A percentile compares a stretch with the other conserved stretches of the same genome.
Conservation (phyloP, 352 stramenopile genomes). For the Pythium guiyangense region DNA sequence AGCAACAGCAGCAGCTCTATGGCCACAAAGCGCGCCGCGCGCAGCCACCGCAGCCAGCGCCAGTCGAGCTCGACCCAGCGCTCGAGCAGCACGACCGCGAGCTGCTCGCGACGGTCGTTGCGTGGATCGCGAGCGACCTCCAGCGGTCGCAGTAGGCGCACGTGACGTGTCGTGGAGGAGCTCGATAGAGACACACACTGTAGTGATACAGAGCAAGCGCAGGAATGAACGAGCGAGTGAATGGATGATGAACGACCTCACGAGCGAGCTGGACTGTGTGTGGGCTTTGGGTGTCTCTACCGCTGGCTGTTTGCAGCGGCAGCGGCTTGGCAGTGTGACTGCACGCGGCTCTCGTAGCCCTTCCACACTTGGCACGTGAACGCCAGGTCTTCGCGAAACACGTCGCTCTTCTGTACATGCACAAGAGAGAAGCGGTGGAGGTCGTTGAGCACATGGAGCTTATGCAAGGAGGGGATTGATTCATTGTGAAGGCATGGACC, state of each 20-base stretch:
- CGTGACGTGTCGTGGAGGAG: no score
- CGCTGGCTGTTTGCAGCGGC: conserved; percentile 1
- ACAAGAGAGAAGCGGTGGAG: background rate
- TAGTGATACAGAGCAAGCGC: no score
- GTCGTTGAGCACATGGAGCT: no score
- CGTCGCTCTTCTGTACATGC: conserved; percentile 55
- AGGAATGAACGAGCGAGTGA: no score
- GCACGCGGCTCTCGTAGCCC: conserved; percentile 77
- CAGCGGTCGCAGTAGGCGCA: no score
- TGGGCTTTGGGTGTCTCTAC: background rate
- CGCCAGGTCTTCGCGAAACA: conserved; percentile 59
- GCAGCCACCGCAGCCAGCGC: conserved; percentile 4
- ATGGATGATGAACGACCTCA: conserved; percentile 1
- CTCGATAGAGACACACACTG: no score
- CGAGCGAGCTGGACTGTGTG: background rate
- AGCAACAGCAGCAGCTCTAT: conserved; percentile 1
- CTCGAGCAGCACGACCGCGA: no score
- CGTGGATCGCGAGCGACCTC: no score
- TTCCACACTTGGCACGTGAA: conserved; percentile 82
- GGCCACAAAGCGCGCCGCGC: background rate
- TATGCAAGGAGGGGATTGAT: no score
- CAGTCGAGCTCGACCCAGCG: background rate
- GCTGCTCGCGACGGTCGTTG: no score
- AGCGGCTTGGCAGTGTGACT: conserved; percentile 52
- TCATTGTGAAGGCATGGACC: no score